phyloP scores from a whole-genome alignment of 1,139 yeast genomes.

The Kluyveromyces marxianus region DNA sequence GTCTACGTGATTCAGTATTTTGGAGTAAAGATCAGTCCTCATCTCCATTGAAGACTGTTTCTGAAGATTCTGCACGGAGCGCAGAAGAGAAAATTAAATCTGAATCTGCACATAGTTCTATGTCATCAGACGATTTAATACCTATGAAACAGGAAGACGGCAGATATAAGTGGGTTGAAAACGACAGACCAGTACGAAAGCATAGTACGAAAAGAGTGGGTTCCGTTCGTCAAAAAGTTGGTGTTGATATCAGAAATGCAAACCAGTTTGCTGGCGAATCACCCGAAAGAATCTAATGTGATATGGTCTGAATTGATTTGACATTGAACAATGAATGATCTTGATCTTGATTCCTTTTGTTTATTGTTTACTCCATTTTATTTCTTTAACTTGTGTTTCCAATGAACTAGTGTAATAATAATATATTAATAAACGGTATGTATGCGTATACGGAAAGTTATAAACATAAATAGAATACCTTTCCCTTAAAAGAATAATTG shows the following conservation, averaged over 20 bases:
- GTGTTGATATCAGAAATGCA: slow-evolving; percentile 23
- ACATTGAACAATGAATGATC: too few species aligned
- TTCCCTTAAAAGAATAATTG: too few species aligned
- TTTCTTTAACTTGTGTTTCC: too few species aligned
- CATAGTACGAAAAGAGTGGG: slow-evolving; percentile 26
- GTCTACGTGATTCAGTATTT: slow-evolving; percentile 38
- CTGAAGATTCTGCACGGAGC: neutral
- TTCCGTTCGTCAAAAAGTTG: slow-evolving; percentile 17
- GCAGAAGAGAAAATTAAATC: neutral
- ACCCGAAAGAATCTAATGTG: slow-evolving; percentile 18
- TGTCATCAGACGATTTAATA: slow-evolving; percentile 12
- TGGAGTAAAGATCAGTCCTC: slow-evolving; percentile 7
- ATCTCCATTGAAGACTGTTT: neutral
- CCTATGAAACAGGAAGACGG: slow-evolving; percentile 12
- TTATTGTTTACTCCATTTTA: too few species aligned
- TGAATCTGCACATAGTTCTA: slow-evolving; percentile 2
- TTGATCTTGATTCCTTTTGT: too few species aligned
- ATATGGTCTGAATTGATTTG: too few species aligned
- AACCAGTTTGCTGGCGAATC: slow-evolving; percentile 24
- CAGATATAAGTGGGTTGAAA: slow-evolving; percentile 4
- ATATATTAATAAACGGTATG: too few species aligned
- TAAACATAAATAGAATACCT: too few species aligned
- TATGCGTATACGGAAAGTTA: too few species aligned
- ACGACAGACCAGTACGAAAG: slow-evolving; percentile 10
- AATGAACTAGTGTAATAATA: too few species aligned